Evolutionary conservation across 176 grass and related monocot genomes (phyloP).

Genomic region (Oryza australiensis): DNA sequence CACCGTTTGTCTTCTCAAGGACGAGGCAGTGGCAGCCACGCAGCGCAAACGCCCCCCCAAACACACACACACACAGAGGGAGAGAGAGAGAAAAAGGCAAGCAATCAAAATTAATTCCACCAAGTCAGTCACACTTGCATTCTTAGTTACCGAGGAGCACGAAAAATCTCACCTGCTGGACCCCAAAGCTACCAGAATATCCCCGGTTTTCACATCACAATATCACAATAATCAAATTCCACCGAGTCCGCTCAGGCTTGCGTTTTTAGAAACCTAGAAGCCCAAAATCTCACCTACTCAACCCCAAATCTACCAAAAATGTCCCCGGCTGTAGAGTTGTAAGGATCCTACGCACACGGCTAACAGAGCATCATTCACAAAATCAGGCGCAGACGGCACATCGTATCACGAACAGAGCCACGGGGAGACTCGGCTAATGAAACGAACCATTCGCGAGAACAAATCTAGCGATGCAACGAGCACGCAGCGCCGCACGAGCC

Average conservation of each 20-base stretch:
- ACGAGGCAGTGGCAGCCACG: neutral
- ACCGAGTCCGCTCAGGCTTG: slow-evolving; percentile 9
- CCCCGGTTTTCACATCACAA: neutral
- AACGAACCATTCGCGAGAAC: neutral
- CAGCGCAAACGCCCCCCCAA: neutral
- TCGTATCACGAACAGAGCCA: neutral
- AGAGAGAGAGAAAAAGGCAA: neutral
- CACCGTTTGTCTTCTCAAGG: neutral
- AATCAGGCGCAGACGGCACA: neutral
- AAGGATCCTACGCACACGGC: slow-evolving; percentile 4
- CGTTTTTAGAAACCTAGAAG: neutral
- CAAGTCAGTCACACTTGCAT: neutral
- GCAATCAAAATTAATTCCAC: neutral
- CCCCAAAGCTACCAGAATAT: neutral
- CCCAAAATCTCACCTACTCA: slow-evolving; percentile 16
- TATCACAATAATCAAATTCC: neutral
- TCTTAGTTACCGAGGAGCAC: neutral
- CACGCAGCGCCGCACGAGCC: neutral
- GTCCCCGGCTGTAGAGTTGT: neutral
- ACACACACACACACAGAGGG: no score
- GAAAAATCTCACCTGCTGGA: neutral
- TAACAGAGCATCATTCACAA: slow-evolving; percentile 18
- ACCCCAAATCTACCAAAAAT: slow-evolving; percentile 18
- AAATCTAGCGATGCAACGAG: slow-evolving; percentile 1
- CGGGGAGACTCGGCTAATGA: neutral